These are phyloP conservation scores for Colletotrichum tropicicola DNA, from an alignment of 2,329 filamentous ascomycete genomes.

Conservation along the genomic window DNA sequence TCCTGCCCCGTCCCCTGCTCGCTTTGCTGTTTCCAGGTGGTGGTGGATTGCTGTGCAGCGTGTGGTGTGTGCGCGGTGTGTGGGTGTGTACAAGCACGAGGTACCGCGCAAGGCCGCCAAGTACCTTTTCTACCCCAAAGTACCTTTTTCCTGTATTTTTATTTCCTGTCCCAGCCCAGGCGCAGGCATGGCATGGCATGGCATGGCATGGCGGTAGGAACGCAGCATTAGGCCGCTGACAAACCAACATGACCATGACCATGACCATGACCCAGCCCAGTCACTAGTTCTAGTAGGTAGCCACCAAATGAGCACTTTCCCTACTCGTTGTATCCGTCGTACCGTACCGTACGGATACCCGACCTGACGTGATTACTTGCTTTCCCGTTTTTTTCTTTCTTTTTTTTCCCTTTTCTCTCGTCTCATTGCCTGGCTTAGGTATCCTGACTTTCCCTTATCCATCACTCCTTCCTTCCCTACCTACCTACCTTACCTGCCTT, in stretches of 20 bases:
- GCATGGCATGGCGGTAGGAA: not conserved
- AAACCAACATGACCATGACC: not conserved
- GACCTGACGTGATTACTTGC: not conserved
- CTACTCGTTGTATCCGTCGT: not conserved
- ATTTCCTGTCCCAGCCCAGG: too few species aligned
- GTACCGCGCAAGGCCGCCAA: too few species aligned
- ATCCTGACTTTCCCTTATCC: not conserved
- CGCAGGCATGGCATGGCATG: too few species aligned
- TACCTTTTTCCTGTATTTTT: too few species aligned
- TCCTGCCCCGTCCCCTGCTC: too few species aligned
- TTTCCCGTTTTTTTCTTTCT: not conserved
- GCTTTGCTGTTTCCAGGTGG: not conserved
- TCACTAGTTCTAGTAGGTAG: constrained; percentile 3
- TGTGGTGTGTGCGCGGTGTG: too few species aligned
- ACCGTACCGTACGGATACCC: not conserved
- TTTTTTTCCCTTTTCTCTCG: not conserved
- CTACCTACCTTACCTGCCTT: not conserved
- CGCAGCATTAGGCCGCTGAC: constrained; percentile 2
- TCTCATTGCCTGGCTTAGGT: not conserved
- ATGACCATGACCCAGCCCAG: not conserved
- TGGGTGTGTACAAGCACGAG: not conserved
- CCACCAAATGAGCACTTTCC: constrained; percentile 23
- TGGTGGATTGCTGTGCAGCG: too few species aligned
- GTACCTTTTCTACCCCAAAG: too few species aligned
- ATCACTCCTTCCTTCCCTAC: too few species aligned